Base-by-base conservation (phyloP, 169 alveolate genomes). In the Cryptosporidium xiaoi region DNA sequence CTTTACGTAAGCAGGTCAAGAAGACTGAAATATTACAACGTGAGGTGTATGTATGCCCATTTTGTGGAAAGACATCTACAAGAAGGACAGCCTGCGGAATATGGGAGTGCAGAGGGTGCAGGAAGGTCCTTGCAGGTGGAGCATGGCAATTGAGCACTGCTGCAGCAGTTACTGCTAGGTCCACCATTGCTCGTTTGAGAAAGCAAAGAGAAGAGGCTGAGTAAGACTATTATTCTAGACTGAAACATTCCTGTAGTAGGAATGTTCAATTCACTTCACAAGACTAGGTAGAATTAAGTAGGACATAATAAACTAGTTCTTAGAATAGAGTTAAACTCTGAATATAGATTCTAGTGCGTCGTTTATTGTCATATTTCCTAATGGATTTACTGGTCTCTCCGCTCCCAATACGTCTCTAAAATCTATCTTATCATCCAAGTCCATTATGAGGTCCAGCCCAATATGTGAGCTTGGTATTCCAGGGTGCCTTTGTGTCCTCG, bases 101-200 rank as follows among this genome's bases (percentile, higher is more conserved):
- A 92, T 98, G 99, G 99, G 94, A 95, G 64, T 97, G 99, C 94
- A 96, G 95, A 82, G 95, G 95, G 56, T 97, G 99, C 92, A 95
- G 95, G 84, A 96, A 95, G 94, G 90, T 92, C 65, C 93, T 97
- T 51, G 99, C 99, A 40, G 99, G 99, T 27, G 99, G 99, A 24
- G 99, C 99, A 46, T 98, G 99, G 99, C 93, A 95, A 58, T 92
- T 97, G 71, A 93, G 96, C 66, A 97, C 99, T 77, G 96, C 99
- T 44, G 96, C 99, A 10, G 99, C 99, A 27, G 92, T 96, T 36
- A 94, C 99, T 20, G 98, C 97, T 34, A 95, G 96, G 91, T 94
- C 97, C 13, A 95, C 94, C 58, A 91, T 93, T 71, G 66, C 82
- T 29, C 91, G 96, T 82, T 83, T 93, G 36, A 92, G 93, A 68